Evolutionary conservation across 768 basidiomycete species (phyloP).

Genomic region (Lactarius trivialis): DNA sequence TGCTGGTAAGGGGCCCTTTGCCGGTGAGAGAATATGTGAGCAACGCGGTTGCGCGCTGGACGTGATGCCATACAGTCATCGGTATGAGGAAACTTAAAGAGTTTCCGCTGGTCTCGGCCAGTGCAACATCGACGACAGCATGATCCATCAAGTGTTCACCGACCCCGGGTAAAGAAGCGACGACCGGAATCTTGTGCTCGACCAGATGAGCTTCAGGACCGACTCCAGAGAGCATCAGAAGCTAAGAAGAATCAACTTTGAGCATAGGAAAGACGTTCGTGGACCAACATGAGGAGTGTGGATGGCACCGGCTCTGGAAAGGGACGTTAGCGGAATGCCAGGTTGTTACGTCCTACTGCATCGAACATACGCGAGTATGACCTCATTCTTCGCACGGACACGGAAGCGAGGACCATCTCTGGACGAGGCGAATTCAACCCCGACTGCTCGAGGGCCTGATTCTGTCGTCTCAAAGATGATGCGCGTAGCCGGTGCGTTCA

Average conservation of each 20-base stretch:
- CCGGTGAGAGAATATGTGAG: slow-evolving; percentile 39
- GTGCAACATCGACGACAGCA: slow-evolving; percentile 43
- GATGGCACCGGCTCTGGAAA: slow-evolving; percentile 49
- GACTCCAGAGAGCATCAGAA: slow-evolving; percentile 70
- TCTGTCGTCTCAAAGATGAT: slow-evolving; percentile 41
- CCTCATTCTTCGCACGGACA: slow-evolving; percentile 48
- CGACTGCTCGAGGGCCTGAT: slow-evolving; percentile 43
- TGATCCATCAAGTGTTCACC: slow-evolving; percentile 73
- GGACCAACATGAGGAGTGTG: slow-evolving; percentile 50
- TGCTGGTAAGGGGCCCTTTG: slow-evolving; percentile 47
- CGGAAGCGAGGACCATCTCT: slow-evolving; percentile 37
- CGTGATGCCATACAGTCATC: background rate
- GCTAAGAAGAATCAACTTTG: slow-evolving; percentile 30
- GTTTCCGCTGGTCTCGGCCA: slow-evolving; percentile 44
- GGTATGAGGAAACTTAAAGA: slow-evolving; percentile 37
- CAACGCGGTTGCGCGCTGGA: slow-evolving; percentile 25
- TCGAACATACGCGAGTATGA: slow-evolving; percentile 50
- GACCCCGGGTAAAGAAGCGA: slow-evolving; percentile 64
- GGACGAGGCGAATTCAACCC: slow-evolving; percentile 48
- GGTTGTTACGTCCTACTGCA: background rate
- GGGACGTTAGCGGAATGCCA: background rate
- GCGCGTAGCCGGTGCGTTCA: slow-evolving; percentile 49
- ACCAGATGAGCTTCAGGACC: slow-evolving; percentile 58
- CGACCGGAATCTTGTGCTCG: slow-evolving; percentile 45
- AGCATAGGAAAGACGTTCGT: background rate